Evolutionary conservation across 1,139 yeast species (phyloP).

Genomic region (Pneumocystis sp.): DNA sequence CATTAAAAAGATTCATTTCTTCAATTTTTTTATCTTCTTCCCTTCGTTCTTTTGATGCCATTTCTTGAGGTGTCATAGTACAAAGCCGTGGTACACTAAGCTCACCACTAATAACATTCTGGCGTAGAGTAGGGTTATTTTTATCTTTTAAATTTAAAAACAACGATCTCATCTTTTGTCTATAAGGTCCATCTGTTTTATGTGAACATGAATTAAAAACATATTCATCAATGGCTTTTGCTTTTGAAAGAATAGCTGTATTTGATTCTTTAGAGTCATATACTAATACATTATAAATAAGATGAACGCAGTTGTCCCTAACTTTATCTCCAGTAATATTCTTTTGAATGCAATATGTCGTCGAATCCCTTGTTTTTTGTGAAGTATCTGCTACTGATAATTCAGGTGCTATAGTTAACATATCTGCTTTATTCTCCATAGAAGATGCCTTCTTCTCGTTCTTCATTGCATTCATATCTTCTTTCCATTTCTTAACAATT

Average conservation of each 20-base stretch:
- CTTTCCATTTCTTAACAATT: slow-evolving; percentile 82
- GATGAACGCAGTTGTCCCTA: slow-evolving; percentile 71
- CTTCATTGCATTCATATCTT: slow-evolving; percentile 68
- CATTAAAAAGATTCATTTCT: slow-evolving; percentile 82
- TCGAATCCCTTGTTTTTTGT: slow-evolving; percentile 39
- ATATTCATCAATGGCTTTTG: slow-evolving; percentile 59
- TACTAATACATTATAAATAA: slow-evolving; percentile 78
- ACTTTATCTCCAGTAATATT: slow-evolving; percentile 56
- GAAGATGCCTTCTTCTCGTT: slow-evolving; percentile 37
- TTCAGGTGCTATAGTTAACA: slow-evolving; percentile 5
- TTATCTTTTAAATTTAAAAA: slow-evolving; percentile 78
- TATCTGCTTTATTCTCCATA: slow-evolving; percentile 15
- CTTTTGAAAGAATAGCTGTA: slow-evolving; percentile 47
- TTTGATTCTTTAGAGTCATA: slow-evolving; percentile 48
- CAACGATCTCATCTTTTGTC: slow-evolving; percentile 68
- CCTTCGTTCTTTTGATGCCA: slow-evolving; percentile 81
- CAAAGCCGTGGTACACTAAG: slow-evolving; percentile 52
- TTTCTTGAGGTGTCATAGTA: slow-evolving; percentile 74
- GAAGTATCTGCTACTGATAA: slow-evolving; percentile 7
- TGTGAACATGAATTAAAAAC: slow-evolving; percentile 37
- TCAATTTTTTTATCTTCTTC: slow-evolving; percentile 74
- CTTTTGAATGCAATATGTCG: slow-evolving; percentile 64
- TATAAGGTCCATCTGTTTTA: slow-evolving; percentile 43
- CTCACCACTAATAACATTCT: slow-evolving; percentile 49
- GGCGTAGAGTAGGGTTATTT: slow-evolving; percentile 72